These are phyloP conservation scores for Syzygium aqueum DNA, from an alignment of 345 rosid genomes.

Conservation along the genomic window DNA sequence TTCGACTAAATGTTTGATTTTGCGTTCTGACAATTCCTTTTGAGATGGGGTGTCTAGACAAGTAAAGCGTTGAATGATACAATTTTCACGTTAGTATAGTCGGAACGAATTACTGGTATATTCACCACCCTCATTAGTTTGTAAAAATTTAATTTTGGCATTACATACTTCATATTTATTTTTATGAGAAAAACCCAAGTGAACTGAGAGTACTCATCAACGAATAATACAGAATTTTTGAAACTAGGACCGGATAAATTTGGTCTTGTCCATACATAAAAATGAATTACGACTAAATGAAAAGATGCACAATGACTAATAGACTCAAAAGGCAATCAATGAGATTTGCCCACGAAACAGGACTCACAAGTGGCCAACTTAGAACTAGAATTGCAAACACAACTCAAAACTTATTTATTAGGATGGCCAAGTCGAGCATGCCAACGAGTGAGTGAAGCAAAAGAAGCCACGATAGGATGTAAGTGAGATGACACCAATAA, in stretches of 20 bases:
- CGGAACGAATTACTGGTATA: neutral
- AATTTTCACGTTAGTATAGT: neutral
- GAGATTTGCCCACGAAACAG: neutral
- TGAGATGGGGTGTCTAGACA: neutral
- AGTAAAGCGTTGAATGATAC: neutral
- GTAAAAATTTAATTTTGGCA: neutral
- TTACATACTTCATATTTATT: neutral
- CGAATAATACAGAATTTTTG: neutral
- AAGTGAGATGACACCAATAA: neutral
- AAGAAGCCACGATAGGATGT: neutral
- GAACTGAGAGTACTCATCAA: neutral
- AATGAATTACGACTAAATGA: neutral
- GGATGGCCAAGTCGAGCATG: neutral
- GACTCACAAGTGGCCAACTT: neutral
- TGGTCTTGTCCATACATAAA: neutral
- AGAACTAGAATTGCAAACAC: too few relatives aligned
- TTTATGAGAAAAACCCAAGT: neutral
- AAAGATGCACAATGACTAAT: neutral
- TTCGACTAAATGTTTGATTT: neutral
- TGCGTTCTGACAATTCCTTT: neutral
- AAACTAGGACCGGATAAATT: neutral
- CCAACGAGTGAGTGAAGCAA: neutral
- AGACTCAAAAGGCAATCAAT: neutral
- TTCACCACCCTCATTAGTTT: neutral
- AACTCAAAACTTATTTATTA: neutral